phyloP scores from a whole-genome alignment of 768 basidiomycete species.

The Peribolospora kevripleyi region DNA sequence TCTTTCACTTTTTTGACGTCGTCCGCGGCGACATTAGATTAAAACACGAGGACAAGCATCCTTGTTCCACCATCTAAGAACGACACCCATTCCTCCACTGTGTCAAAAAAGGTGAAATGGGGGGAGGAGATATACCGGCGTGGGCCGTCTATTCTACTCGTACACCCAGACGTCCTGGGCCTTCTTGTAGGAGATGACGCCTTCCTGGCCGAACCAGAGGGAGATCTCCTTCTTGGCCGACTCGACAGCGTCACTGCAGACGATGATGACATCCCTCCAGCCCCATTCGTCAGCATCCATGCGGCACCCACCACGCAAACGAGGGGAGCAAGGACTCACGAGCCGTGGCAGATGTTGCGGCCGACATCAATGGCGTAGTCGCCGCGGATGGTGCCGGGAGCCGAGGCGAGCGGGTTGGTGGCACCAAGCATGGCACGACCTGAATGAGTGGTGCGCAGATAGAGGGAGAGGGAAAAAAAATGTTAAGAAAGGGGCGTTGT shows the following conservation, averaged over 20 bases:
- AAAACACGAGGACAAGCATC: no score
- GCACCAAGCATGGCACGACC: slow-evolving; percentile 84
- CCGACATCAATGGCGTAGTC: slow-evolving; percentile 49
- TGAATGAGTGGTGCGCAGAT: slow-evolving; percentile 70
- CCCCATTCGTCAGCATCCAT: not conserved
- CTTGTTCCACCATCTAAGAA: no score
- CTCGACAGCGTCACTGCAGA: slow-evolving; percentile 23
- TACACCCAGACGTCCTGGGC: no score
- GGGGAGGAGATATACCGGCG: no score
- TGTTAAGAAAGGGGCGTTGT: not conserved
- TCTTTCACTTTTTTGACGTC: no score
- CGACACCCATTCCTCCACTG: no score
- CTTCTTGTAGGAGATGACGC: no score
- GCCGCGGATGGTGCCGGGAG: slow-evolving; percentile 35
- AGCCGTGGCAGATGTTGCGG: slow-evolving; percentile 82
- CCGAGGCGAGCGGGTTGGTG: slow-evolving; percentile 81
- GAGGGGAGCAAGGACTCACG: slow-evolving; percentile 40
- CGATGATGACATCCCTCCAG: slow-evolving; percentile 6
- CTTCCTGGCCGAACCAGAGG: slow-evolving; percentile 45
- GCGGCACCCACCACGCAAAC: not conserved
- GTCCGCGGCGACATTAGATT: no score
- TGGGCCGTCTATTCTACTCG: no score
- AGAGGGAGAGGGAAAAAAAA: not conserved
- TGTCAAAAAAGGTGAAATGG: no score
- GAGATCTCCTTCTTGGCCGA: slow-evolving; percentile 61